Base-by-base conservation (phyloP, 805 yeast species). In the Wickerhamomyces mucosus region DNA sequence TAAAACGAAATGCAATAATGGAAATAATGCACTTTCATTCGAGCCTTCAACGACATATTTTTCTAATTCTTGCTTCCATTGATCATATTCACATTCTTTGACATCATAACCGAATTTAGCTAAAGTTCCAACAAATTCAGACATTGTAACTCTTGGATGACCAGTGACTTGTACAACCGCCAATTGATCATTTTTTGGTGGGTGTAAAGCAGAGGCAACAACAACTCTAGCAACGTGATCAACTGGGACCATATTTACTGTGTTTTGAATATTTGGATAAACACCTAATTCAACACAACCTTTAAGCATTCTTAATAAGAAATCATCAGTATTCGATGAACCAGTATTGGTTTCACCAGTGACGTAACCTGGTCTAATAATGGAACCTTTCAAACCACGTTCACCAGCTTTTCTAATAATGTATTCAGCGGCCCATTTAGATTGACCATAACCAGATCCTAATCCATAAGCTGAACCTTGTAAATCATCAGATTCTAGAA, bases 361-460 rank as follows among this genome's bases (percentile, higher is more conserved):
- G 29, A 92, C 86, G 50, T 92, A 92, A 27, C 99, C 98, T 3
- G 99, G 97, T 58, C 99, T 75, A 24, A 89, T 74, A 45, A 92
- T 78, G 33, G 88, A 72, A 22, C 97, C 99, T 40, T 76, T 67
- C 42, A 94, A 67, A 7, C 99, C 98, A 33, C 78, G 63, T 34
- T 70, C 69, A 27, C 96, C 97, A 6, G 98, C 98, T 34, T 68
- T 67, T 53, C 97, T 75, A 38, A 85, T 75, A 28, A 92, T 65
- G 46, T 82, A 74, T 60, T 92, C 99, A 18, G 96, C 94, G 22
- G 86, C 85, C 99, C 99, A 92, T 57, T 92, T 92, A 43, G 92
- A 73, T 62, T 94, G 99, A 28, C 99, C 99, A 52, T 92, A 92
- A 13, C 98, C 99, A 37, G 78, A 81, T 18, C 86, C 81, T 36